Evolutionary conservation across 2,329 filamentous ascomycete species (phyloP).

Genomic region (Aureobasidium uvarum): DNA sequence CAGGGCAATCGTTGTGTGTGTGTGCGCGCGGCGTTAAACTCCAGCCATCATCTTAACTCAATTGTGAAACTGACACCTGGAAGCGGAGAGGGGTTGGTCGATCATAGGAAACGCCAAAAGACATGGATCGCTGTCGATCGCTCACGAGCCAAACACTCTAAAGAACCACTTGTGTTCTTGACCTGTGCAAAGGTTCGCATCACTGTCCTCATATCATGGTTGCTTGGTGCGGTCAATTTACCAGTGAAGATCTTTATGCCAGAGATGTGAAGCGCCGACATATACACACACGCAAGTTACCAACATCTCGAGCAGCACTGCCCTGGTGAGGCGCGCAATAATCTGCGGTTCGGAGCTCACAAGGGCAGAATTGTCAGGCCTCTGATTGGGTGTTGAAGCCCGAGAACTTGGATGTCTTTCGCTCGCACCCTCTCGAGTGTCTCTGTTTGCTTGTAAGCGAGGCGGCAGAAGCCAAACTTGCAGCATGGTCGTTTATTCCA

Average conservation of each 20-base stretch:
- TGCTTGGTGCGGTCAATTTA: not conserved
- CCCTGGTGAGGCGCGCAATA: constrained; percentile 16
- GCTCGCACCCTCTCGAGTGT: constrained; percentile 10
- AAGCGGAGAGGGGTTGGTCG: constrained; percentile 21
- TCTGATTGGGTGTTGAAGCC: constrained; percentile 19
- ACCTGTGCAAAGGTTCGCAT: not conserved
- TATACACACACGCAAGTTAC: not conserved
- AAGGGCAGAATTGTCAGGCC: constrained; percentile 9
- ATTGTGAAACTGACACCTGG: constrained; percentile 24
- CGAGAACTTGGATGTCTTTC: constrained; percentile 17
- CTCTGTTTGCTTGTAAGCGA: constrained; percentile 19
- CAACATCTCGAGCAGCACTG: not conserved
- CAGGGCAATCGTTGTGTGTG: constrained; percentile 14
- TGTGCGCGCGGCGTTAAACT: constrained; percentile 12
- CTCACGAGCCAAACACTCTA: constrained; percentile 18
- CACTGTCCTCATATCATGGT: not conserved
- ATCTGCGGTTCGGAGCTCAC: constrained; percentile 8
- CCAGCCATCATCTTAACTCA: constrained; percentile 25
- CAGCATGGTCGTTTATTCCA: constrained; percentile 11
- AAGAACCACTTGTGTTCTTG: constrained; percentile 5
- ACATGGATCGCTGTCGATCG: constrained; percentile 19
- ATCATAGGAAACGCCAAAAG: constrained; percentile 19
- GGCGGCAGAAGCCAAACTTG: constrained; percentile 14
- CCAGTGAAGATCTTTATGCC: constrained; percentile 8
- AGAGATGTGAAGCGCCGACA: not conserved